These are phyloP conservation scores for Corchorus capsularis DNA, from an alignment of 345 rosid genomes.

Conservation along the genomic window DNA sequence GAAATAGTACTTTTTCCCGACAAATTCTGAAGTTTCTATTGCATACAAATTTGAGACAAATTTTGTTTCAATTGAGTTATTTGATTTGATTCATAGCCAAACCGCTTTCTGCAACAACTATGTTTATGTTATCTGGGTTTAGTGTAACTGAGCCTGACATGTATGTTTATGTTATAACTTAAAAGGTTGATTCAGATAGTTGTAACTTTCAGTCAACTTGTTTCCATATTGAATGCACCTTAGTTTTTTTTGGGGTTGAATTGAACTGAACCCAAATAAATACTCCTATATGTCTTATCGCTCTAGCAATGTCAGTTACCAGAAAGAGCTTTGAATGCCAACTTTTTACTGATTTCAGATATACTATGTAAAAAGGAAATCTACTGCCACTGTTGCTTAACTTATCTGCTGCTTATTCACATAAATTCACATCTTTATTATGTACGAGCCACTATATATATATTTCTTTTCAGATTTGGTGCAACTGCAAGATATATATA, in stretches of 20 bases:
- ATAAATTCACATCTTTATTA: too few relatives aligned
- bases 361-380: neutral
- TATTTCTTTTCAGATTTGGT: too few relatives aligned
- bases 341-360: neutral
- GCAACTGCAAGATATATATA: too few relatives aligned
- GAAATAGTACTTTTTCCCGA: too few relatives aligned
- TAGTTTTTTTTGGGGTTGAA: neutral
- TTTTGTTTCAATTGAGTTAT: neutral
- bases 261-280: neutral
- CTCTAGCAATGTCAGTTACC: neutral
- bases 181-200: too few relatives aligned
- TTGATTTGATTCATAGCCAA: neutral
- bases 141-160: too few relatives aligned
- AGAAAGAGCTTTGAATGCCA: neutral
- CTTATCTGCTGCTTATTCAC: neutral
- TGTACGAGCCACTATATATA: too few relatives aligned
- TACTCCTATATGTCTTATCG: neutral
- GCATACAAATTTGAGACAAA: too few relatives aligned
- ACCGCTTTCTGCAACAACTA: neutral
- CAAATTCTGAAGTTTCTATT: too few relatives aligned
- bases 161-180: too few relatives aligned
- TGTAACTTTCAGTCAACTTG: neutral
- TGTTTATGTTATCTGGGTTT: too few relatives aligned
- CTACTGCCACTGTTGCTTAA: neutral
- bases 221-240: neutral